These are phyloP conservation scores for Metschnikowia noctiluminum DNA, from an alignment of 805 yeast species.

Conservation along the genomic window DNA sequence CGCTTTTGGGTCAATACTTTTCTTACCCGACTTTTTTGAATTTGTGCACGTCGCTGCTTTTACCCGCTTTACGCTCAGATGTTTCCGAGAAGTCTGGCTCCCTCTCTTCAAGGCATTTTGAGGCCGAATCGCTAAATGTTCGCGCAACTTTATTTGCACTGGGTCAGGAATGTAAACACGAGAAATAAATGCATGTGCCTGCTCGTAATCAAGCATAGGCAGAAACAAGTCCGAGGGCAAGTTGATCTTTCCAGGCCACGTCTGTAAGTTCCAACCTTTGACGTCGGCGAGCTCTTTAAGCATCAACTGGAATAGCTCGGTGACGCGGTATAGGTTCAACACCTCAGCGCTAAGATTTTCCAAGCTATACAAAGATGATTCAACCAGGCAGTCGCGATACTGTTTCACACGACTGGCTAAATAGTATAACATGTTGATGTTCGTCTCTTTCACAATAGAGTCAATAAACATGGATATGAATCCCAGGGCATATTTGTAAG, in stretches of 20 bases:
- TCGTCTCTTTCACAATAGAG: slow-evolving; percentile 58
- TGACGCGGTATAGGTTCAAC: slow-evolving; percentile 54
- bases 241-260: slow-evolving; percentile 78
- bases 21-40: neutral
- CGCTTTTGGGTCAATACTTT: neutral
- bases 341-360: slow-evolving; percentile 23
- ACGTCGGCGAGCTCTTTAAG: slow-evolving; percentile 55
- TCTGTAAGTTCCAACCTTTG: slow-evolving; percentile 65
- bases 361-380: slow-evolving; percentile 26
- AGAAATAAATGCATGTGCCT: slow-evolving; percentile 55
- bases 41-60: neutral
- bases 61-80: neutral
- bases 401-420: slow-evolving; percentile 77
- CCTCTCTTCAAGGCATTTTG: neutral
- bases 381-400: slow-evolving; percentile 55
- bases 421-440: slow-evolving; percentile 70
- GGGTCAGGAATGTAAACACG: slow-evolving; percentile 54
- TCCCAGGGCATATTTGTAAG: slow-evolving; percentile 52
- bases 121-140: slow-evolving; percentile 1
- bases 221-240: slow-evolving; percentile 67
- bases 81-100: neutral
- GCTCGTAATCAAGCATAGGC: slow-evolving; percentile 54
- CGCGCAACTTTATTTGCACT: slow-evolving; percentile 35
- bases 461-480: slow-evolving; percentile 60
- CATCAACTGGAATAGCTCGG: slow-evolving; percentile 71